Evolutionary conservation across 78 protist species (phyloP).

Genomic region (Guillardia theta): DNA sequence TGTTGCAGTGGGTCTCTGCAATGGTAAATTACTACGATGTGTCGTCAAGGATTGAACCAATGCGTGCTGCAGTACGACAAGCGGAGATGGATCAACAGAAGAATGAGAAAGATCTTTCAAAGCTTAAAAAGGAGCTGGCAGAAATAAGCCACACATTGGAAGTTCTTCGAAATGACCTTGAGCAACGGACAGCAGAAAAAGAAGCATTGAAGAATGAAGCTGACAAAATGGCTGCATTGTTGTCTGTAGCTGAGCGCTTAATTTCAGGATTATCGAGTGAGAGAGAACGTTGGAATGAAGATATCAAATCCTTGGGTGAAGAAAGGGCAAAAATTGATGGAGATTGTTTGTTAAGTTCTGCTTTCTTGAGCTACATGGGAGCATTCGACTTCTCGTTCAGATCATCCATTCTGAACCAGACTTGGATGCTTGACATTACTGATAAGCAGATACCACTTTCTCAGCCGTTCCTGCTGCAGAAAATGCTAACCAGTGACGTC

Average conservation of each 20-base stretch:
- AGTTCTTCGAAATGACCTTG: constrained; percentile 15
- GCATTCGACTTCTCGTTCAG: constrained; percentile 72
- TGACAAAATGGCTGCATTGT: not conserved
- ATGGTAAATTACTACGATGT: constrained; percentile 71
- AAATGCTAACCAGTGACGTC: constrained; percentile 75
- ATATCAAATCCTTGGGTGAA: not conserved
- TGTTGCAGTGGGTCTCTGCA: constrained; percentile 72
- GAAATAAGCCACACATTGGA: constrained; percentile 47
- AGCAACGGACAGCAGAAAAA: not conserved
- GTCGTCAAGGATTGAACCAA: constrained; percentile 68
- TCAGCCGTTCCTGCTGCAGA: constrained; percentile 48
- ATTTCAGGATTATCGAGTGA: constrained; percentile 77
- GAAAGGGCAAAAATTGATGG: constrained; percentile 47
- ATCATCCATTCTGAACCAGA: not conserved
- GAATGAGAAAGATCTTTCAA: not conserved
- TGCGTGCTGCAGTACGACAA: constrained; percentile 53
- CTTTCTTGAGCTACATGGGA: constrained; percentile 75
- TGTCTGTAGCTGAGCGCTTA: constrained; percentile 64
- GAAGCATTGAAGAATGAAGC: not conserved
- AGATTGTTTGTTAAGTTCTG: constrained; percentile 71
- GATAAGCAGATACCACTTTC: constrained; percentile 58
- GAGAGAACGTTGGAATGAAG: constrained; percentile 70
- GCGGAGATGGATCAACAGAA: not conserved
- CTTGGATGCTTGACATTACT: not conserved
- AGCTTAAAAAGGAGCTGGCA: constrained; percentile 53